Evolutionary conservation across 768 basidiomycete genomes (phyloP), one percentile per base, ranked within the genome.

Genomic region (Boletus rufocinnamomeus): DNA sequence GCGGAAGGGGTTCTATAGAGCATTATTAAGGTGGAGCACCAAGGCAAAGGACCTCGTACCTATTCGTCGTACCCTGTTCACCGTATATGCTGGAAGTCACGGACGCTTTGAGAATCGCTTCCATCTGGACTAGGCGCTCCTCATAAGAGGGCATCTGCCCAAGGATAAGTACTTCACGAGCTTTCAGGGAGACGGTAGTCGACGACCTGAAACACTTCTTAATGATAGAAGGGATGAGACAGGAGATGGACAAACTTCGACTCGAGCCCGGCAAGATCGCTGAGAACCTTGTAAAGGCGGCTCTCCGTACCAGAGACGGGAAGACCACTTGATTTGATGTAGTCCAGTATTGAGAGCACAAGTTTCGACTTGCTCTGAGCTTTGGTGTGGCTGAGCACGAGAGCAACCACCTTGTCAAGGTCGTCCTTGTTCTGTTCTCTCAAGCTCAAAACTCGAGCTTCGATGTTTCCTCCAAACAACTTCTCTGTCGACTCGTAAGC

Each of bases 101-200:
- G 0, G 97, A 91, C 28, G 88, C 83, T 75, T 90, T 93, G 49
- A 99, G 82, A 53, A 99, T 89, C 28, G 87, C 80, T 77, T 97
- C 95, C 91, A 99, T 96, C 74, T 99, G 97, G 28, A 85, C 78
- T 43, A 88, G 79, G 57, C 97, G 89, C 73, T 98, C 97, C 68
- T 98, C 95, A 70, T 93, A 96, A 16, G 95, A 96, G 6, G 97
- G 97, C 84, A 99, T 90, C 72, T 96, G 93, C 48, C 92, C 93
- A 34, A 93, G 82, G 68, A 99, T 98, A 48, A 98, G 82, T 8
- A 97, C 97, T 77, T 99, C 97, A 47, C 97, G 91, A 43, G 97
- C 97, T 75, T 96, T 98, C 62, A 99, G 76, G 3, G 95, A 84
- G 37, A 98, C 95, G 55, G 88, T 80, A 32, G 86, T 91, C n/a